These are phyloP conservation scores for Sugiyamaella novakii DNA, from an alignment of 1,139 yeast genomes.

Conservation along the genomic window DNA sequence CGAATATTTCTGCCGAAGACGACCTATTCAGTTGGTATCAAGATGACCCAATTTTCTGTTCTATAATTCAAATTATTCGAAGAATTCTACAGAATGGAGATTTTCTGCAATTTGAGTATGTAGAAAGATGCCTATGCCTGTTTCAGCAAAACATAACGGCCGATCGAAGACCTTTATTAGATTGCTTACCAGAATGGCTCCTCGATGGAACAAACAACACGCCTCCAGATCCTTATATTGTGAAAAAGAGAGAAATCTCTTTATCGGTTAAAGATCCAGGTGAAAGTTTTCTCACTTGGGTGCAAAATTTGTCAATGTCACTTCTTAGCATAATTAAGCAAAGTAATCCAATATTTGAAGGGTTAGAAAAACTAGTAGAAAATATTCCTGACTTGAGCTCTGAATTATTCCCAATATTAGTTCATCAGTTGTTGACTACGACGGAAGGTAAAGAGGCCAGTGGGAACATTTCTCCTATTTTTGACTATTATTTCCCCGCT, in stretches of 20 bases:
- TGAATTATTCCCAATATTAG: constrained; percentile 44
- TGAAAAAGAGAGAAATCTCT: neutral
- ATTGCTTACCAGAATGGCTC: constrained; percentile 8
- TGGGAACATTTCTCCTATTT: neutral
- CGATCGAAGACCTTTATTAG: constrained; percentile 9
- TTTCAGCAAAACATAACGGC: constrained; percentile 11
- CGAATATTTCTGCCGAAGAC: neutral
- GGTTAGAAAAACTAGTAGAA: constrained; percentile 14
- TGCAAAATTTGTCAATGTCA: neutral
- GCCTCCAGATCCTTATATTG: neutral
- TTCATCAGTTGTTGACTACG: constrained; percentile 29
- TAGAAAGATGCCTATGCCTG: constrained; percentile 14
- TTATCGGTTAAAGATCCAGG: neutral
- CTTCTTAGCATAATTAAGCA: neutral
- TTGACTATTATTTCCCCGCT: constrained; percentile 5
- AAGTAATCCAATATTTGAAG: constrained; percentile 10
- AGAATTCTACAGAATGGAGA: constrained; percentile 5
- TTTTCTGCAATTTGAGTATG: constrained; percentile 14
- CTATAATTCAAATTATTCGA: constrained; percentile 3
- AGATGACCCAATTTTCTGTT: constrained; percentile 9
- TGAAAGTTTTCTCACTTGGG: constrained; percentile 8
- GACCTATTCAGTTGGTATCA: constrained; percentile 3
- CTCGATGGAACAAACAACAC: constrained; percentile 14
- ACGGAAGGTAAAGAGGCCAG: constrained; percentile 1
- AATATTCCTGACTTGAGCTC: constrained; percentile 30